phyloP scores from a whole-genome alignment of 2,329 filamentous ascomycete species.

The Microdochium paspali region DNA sequence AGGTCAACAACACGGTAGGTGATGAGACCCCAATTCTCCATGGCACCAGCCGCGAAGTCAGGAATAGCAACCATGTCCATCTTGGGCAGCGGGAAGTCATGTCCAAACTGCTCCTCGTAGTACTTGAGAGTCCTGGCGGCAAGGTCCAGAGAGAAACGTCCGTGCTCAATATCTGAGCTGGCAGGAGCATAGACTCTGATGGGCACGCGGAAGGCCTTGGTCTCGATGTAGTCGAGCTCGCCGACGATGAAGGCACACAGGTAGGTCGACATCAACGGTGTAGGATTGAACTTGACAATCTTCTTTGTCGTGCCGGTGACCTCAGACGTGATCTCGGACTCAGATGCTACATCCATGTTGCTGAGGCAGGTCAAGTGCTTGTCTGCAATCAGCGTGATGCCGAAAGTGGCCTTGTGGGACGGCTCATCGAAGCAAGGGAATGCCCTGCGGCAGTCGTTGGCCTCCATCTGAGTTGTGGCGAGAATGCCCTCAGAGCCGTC shows the following conservation, averaged over 20 bases:
- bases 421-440: conserved; percentile 98
- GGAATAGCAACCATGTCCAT: conserved; percentile 97
- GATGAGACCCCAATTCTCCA: conserved; percentile 98
- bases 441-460: conserved; percentile 83
- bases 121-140: conserved; percentile 85
- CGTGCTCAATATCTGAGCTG: conserved; percentile 83
- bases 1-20: conserved; percentile 91
- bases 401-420: conserved; percentile 85
- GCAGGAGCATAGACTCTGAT: conserved; percentile 91
- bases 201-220: conserved; percentile 81
- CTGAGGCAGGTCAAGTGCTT: conserved; percentile 85
- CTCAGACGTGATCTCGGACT: conserved; percentile 61
- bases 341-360: conserved; percentile 89
- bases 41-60: conserved; percentile 89
- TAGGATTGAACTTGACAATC: conserved; percentile 84
- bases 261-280: conserved; percentile 93
- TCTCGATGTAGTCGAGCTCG: conserved; percentile 90
- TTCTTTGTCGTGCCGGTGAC: conserved; percentile 60
- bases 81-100: conserved; percentile 78
- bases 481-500: conserved; percentile 74
- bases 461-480: conserved; percentile 92
- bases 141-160: conserved; percentile 81
- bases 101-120: conserved; percentile 91
- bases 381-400: conserved; percentile 82
- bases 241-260: conserved; percentile 89